Conservation (phyloP, 2,329 filamentous ascomycete species). For the Xylariaceae sp. region DNA sequence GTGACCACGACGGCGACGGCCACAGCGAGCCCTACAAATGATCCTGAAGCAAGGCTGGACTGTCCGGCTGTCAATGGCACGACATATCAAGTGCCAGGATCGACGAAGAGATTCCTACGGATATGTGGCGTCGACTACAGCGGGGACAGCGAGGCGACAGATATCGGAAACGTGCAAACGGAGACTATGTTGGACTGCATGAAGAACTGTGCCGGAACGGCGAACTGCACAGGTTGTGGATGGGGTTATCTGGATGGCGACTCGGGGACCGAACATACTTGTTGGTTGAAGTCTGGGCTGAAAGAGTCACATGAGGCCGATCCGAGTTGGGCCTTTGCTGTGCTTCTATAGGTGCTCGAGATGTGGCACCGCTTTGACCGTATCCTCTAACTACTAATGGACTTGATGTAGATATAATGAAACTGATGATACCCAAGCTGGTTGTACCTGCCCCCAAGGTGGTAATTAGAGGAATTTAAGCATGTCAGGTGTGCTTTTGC, state of each 20-base stretch:
- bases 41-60: slow-evolving; percentile 13
- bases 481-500: too few species aligned
- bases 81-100: slow-evolving; percentile 36
- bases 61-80: slow-evolving; percentile 26
- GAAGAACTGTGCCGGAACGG: slow-evolving; percentile 36
- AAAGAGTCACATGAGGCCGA: slow-evolving; percentile 26
- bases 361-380: too few species aligned
- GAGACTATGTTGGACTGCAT: slow-evolving; percentile 40
- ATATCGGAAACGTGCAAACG: slow-evolving; percentile 31
- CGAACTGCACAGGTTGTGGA: slow-evolving; percentile 37
- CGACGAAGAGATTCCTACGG: slow-evolving; percentile 37
- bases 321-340: slow-evolving; percentile 39
- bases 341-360: slow-evolving; percentile 23
- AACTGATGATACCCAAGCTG: too few species aligned
- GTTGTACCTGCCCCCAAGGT: too few species aligned
- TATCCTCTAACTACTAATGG: too few species aligned
- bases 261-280: slow-evolving; percentile 33
- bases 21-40: slow-evolving; percentile 7
- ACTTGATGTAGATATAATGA: too few species aligned
- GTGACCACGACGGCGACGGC: slow-evolving; percentile 3
- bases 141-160: slow-evolving; percentile 23
- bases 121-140: slow-evolving; percentile 43
- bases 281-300: slow-evolving; percentile 40
- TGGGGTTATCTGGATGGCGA: slow-evolving; percentile 42
- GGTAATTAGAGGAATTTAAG: too few species aligned